Evolutionary conservation across 805 yeast genomes (phyloP).

Genomic region (Teunomyces pallodes): DNA sequence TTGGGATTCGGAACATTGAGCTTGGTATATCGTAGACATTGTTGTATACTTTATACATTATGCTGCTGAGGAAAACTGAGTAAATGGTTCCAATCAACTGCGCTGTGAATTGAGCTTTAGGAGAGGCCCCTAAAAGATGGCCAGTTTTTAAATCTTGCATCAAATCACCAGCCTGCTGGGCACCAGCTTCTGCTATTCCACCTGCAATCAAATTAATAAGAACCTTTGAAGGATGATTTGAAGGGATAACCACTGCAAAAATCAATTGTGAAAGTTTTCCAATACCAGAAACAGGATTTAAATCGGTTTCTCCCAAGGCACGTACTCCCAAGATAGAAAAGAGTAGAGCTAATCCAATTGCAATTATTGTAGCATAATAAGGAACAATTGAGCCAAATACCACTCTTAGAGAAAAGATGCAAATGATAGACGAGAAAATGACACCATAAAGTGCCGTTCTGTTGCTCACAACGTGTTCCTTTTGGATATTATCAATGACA

Average conservation of each 20-base stretch:
- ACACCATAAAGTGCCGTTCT: constrained; percentile 59
- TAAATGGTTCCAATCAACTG: constrained; percentile 85
- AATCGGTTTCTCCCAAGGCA: constrained; percentile 94
- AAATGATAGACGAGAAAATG: constrained; percentile 59
- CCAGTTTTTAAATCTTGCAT: constrained; percentile 98
- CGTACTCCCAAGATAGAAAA: constrained; percentile 86
- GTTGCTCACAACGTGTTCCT: constrained; percentile 46
- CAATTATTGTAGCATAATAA: constrained; percentile 60
- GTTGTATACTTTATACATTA: constrained; percentile 82
- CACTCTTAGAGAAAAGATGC: constrained; percentile 59
- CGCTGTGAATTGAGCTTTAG: constrained; percentile 86
- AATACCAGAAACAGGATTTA: constrained; percentile 95
- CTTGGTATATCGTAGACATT: constrained; percentile 84
- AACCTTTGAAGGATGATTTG: constrained; percentile 73
- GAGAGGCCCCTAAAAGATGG: constrained; percentile 86
- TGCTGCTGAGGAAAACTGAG: constrained; percentile 74
- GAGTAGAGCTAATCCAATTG: constrained; percentile 72
- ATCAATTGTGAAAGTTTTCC: constrained; percentile 90
- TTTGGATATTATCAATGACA: constrained; percentile 31
- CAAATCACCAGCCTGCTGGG: constrained; percentile 97
- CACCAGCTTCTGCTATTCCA: constrained; percentile 97
- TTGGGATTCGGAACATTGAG: constrained; percentile 78
- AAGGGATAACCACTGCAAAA: constrained; percentile 79
- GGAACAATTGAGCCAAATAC: constrained; percentile 77
- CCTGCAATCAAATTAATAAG: constrained; percentile 89